phyloP scores from a whole-genome alignment of 1,139 yeast genomes.

The Blastobotrys ciferrii region DNA sequence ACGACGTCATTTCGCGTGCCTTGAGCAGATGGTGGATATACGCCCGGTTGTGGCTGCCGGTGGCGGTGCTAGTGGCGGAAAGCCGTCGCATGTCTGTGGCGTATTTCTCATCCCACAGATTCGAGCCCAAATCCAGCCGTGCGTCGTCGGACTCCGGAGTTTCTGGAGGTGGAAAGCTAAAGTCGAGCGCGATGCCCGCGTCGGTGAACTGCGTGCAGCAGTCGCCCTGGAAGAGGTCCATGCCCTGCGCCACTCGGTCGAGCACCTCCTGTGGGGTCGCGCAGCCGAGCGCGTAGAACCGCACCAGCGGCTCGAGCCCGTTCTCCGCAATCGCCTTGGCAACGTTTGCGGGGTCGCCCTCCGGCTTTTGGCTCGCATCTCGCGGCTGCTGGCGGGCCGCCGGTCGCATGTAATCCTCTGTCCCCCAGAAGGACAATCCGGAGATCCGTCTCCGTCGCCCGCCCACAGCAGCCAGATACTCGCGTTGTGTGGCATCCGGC shows the following conservation, averaged over 20 bases:
- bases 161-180: conserved; percentile 30
- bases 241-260: conserved; percentile 33
- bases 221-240: conserved; percentile 38
- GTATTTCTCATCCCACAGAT: conserved; percentile 36
- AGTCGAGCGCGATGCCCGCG: conserved; percentile 40
- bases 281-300: conserved; percentile 29
- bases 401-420: conserved; percentile 13
- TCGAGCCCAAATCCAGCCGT: conserved; percentile 27
- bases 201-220: conserved; percentile 36
- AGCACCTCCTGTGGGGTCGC: conserved; percentile 38
- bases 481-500: conserved; percentile 10
- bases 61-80: conserved; percentile 25
- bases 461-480: conserved; percentile 11
- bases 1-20: conserved; percentile 45
- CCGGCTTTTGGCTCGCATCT: neutral
- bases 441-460: conserved; percentile 13
- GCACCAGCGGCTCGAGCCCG: conserved; percentile 20
- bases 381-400: neutral
- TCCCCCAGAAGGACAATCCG: conserved; percentile 29
- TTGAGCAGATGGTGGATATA: conserved; percentile 42
- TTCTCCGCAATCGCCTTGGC: conserved; percentile 11
- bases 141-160: conserved; percentile 12
- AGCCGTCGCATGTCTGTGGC: conserved; percentile 32
- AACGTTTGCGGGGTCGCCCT: neutral
- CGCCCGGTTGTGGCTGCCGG: conserved; percentile 37